Conservation (phyloP, 2,329 filamentous ascomycete species). For the Botrytis pseudocinerea region DNA sequence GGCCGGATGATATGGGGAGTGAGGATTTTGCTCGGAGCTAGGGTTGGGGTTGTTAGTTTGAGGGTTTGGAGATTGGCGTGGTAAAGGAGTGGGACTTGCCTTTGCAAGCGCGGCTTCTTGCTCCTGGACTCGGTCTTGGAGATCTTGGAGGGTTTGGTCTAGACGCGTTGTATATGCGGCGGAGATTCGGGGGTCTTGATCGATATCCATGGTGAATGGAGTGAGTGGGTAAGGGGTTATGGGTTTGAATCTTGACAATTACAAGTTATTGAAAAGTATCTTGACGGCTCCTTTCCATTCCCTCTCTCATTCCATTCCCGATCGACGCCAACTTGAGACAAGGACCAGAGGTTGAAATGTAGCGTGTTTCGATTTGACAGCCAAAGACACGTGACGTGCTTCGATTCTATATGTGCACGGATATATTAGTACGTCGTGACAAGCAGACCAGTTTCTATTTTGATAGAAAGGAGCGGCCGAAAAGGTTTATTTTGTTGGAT, state of each 20-base stretch:
- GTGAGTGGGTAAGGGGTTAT: background rate
- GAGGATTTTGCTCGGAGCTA: constrained; percentile 37
- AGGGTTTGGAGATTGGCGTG: background rate
- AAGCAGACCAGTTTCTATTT: background rate
- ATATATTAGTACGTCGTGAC: background rate
- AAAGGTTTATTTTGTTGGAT: background rate
- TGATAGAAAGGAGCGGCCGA: background rate
- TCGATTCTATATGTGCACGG: constrained; percentile 5
- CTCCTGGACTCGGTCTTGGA: constrained; percentile 59
- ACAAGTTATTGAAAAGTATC: too few relatives aligned
- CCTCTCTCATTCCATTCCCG: background rate
- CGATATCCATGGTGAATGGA: constrained; percentile 24
- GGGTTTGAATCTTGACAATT: background rate
- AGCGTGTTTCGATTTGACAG: constrained; percentile 3
- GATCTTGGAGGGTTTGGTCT: constrained; percentile 65
- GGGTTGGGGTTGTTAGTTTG: constrained; percentile 19
- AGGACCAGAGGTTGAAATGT: background rate
- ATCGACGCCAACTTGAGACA: background rate
- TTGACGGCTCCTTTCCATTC: background rate
- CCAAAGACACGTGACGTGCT: background rate
- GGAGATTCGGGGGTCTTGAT: constrained; percentile 40
- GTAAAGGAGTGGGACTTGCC: constrained; percentile 40
- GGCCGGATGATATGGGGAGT: constrained; percentile 32
- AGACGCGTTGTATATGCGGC: constrained; percentile 54
- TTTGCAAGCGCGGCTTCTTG: constrained; percentile 53